Evolutionary conservation across 1,284 basidiomycete species (phyloP).

Genomic region (Apiotrichum laibachii): DNA sequence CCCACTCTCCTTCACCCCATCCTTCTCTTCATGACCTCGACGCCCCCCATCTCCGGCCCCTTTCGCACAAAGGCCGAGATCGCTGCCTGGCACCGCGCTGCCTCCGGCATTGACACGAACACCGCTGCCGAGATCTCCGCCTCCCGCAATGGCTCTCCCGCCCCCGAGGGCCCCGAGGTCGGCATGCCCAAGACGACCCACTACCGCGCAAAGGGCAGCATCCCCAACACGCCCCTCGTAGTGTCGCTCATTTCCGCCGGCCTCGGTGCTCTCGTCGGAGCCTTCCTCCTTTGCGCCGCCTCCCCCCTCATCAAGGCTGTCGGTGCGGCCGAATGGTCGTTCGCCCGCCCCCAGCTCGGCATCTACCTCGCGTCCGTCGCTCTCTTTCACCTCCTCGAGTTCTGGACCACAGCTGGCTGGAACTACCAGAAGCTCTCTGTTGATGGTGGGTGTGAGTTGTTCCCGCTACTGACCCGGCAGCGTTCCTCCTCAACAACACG

Average conservation of each 20-base stretch:
- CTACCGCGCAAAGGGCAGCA: constrained; percentile 56
- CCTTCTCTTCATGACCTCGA: not conserved
- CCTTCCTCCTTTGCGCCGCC: constrained; percentile 49
- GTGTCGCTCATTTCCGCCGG: constrained; percentile 70
- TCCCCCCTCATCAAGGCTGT: constrained; percentile 53
- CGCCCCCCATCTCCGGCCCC: not conserved
- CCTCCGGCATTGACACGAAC: not conserved
- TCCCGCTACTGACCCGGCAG: constrained; percentile 52
- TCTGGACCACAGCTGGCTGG: constrained; percentile 92
- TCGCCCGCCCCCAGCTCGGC: constrained; percentile 72
- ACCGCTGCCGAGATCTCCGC: not conserved
- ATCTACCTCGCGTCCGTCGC: constrained; percentile 78
- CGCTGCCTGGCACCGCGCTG: not conserved
- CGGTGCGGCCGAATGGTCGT: constrained; percentile 54
- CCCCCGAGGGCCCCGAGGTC: not conserved
- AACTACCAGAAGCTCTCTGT: constrained; percentile 88
- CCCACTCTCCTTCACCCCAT: not conserved
- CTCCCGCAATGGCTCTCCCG: not conserved
- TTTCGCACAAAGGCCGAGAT: not conserved
- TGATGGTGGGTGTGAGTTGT: constrained; percentile 68
- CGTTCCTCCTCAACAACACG: constrained; percentile 92
- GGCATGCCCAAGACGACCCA: constrained; percentile 7
- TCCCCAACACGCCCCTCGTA: constrained; percentile 79
- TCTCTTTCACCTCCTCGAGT: constrained; percentile 90
- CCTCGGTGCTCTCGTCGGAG: constrained; percentile 57